Conservation (phyloP, 2,329 filamentous ascomycete genomes). For the Penicillium decumbens region DNA sequence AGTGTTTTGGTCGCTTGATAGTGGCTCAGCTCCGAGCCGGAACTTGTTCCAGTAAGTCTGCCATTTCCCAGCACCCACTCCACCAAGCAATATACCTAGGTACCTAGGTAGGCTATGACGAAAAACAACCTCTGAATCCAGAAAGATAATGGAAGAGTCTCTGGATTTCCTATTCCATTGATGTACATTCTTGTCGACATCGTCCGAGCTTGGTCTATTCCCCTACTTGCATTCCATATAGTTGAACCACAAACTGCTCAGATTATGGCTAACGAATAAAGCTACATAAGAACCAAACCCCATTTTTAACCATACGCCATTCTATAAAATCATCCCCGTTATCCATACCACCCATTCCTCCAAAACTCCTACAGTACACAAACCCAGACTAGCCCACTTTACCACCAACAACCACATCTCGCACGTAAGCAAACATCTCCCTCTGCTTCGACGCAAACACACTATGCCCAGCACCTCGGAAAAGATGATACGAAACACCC, state of each 20-base stretch:
- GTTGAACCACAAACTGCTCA: neutral
- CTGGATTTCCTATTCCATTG: slow-evolving; percentile 5
- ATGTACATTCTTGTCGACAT: slow-evolving; percentile 15
- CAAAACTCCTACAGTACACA: neutral
- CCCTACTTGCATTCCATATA: neutral
- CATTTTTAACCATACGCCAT: too few species aligned
- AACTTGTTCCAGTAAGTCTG: neutral
- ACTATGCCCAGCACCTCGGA: slow-evolving; percentile 33
- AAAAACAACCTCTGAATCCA: slow-evolving; percentile 6
- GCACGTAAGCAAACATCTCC: slow-evolving; percentile 37
- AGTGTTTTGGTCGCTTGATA: neutral
- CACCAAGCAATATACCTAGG: neutral
- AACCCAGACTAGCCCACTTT: neutral
- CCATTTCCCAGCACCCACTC: neutral
- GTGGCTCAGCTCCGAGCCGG: neutral
- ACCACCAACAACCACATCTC: slow-evolving; percentile 31
- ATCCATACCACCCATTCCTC: neutral
- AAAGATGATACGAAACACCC: slow-evolving; percentile 37
- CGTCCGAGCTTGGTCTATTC: slow-evolving; percentile 4
- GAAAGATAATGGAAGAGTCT: slow-evolving; percentile 3
- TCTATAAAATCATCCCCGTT: neutral
- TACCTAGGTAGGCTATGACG: slow-evolving; percentile 5
- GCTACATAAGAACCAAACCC: neutral
- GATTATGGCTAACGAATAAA: neutral
- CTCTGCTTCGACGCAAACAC: slow-evolving; percentile 30